These are phyloP conservation scores for Sideroxylon spinosum DNA, from an alignment of 179 eudicot genomes.

Conservation along the genomic window DNA sequence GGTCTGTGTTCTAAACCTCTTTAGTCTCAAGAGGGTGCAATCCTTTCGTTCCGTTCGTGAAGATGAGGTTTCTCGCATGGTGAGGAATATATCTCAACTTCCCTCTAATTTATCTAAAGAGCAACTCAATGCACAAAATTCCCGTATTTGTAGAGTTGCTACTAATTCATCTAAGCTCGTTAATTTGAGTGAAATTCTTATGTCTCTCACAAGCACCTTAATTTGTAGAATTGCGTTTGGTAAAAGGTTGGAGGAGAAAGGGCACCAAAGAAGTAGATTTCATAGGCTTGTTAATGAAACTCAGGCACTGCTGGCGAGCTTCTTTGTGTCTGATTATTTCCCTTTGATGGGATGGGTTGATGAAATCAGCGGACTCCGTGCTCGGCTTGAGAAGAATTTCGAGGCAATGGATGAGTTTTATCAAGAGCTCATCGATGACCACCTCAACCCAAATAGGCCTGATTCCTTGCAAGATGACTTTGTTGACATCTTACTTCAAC, in stretches of 20 bases:
- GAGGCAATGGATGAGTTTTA: slow-evolving; percentile 2
- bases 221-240: not conserved
- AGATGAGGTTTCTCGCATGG: too few relatives aligned
- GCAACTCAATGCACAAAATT: not conserved
- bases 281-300: too few relatives aligned
- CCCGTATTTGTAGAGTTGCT: not conserved
- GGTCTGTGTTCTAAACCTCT: too few relatives aligned
- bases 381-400: slow-evolving; percentile 1
- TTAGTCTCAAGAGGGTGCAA: too few relatives aligned
- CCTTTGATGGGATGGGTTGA: slow-evolving; percentile 10
- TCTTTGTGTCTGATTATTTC: too few relatives aligned
- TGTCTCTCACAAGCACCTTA: not conserved
- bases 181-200: not conserved
- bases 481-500: not conserved
- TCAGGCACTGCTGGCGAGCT: too few relatives aligned
- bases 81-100: too few relatives aligned
- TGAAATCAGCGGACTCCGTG: not conserved
- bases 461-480: slow-evolving; percentile 1
- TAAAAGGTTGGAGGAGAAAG: too few relatives aligned
- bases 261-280: too few relatives aligned
- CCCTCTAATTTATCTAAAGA: too few relatives aligned
- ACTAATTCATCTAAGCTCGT: not conserved
- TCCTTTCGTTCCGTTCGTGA: too few relatives aligned
- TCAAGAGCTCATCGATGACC: not conserved
- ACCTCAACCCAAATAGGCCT: not conserved